These are phyloP conservation scores for Anthoceros angustus DNA, from an alignment of 225 moss, liverwort and hornwort species.

Conservation along the genomic window DNA sequence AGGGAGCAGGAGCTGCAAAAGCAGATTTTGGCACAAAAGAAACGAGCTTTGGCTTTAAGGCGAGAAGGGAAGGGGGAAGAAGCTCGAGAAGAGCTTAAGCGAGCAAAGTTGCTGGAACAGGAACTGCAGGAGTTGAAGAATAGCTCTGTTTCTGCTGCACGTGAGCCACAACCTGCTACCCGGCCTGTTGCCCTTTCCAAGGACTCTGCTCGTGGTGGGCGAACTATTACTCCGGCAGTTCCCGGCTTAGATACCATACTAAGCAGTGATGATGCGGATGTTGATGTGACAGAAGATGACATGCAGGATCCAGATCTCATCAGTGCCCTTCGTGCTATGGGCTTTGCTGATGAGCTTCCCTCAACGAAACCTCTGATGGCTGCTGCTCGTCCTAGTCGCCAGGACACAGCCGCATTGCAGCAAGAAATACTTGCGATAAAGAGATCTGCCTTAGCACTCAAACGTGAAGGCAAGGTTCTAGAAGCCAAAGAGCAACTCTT, in stretches of 20 bases:
- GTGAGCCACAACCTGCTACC: conserved; percentile 19
- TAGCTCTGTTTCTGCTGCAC: conserved; percentile 11
- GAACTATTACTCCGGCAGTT: conserved; percentile 15
- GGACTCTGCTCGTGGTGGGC: conserved; percentile 28
- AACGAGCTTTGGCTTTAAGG: conserved; percentile 66
- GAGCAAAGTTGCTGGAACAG: conserved; percentile 54
- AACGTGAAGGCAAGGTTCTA: conserved; percentile 45
- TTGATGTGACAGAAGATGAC: conserved; percentile 71
- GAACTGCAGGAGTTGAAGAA: conserved; percentile 64
- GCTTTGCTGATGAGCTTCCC: conserved; percentile 8
- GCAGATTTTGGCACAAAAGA: conserved; percentile 68
- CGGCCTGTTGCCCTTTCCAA: conserved; percentile 30
- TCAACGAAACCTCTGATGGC: conserved; percentile 18
- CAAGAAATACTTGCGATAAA: conserved; percentile 76
- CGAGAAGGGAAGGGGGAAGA: conserved; percentile 83
- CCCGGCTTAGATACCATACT: conserved; percentile 31
- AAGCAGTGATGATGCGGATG: conserved; percentile 44
- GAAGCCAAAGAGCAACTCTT: conserved; percentile 70
- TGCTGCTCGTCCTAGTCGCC: conserved; percentile 27
- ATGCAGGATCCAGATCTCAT: conserved; percentile 51
- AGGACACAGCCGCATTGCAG: conserved; percentile 50
- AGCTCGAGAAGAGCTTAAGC: conserved; percentile 56
- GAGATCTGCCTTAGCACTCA: conserved; percentile 61
- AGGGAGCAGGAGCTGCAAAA: conserved; percentile 40
- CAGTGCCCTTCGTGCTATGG: background rate